phyloP scores from a whole-genome alignment of 805 yeast species.

The Candida golubevii region DNA sequence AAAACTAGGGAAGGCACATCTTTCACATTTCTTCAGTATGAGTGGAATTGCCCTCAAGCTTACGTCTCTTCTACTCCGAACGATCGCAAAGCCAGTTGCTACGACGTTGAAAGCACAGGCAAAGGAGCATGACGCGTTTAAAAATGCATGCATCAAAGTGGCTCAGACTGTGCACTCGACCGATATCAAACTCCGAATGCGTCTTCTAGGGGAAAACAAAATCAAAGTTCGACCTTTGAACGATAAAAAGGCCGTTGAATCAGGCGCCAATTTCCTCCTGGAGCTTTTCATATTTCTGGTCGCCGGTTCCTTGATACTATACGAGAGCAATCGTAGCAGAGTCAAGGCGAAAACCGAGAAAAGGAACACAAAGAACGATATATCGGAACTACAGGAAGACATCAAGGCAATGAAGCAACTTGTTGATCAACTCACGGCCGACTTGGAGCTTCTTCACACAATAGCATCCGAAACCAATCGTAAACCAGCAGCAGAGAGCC shows the following conservation, averaged over 20 bases:
- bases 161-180: conserved; percentile 71
- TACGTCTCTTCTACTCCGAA: conserved; percentile 65
- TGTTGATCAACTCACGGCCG: conserved; percentile 13
- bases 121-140: conserved; percentile 62
- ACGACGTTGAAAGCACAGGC: conserved; percentile 69
- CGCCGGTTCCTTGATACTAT: conserved; percentile 71
- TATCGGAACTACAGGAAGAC: conserved; percentile 64
- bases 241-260: conserved; percentile 76
- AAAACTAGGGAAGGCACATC: neutral
- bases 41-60: conserved; percentile 74
- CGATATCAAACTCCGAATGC: conserved; percentile 59
- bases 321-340: conserved; percentile 65
- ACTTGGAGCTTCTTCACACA: conserved; percentile 10
- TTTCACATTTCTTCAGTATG: conserved; percentile 35
- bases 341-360: conserved; percentile 58
- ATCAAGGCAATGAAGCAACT: conserved; percentile 48
- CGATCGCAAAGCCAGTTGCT: conserved; percentile 78
- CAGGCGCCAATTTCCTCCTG: conserved; percentile 74
- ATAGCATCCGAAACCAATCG: neutral
- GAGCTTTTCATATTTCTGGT: conserved; percentile 76
- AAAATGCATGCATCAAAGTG: conserved; percentile 55
- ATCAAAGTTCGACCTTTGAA: conserved; percentile 70
- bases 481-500: too few species aligned
- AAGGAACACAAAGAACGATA: conserved; percentile 69
- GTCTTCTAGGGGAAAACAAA: conserved; percentile 50